Evolutionary conservation across 2,329 filamentous ascomycete genomes (phyloP).

Genomic region (Alternaria longipes): DNA sequence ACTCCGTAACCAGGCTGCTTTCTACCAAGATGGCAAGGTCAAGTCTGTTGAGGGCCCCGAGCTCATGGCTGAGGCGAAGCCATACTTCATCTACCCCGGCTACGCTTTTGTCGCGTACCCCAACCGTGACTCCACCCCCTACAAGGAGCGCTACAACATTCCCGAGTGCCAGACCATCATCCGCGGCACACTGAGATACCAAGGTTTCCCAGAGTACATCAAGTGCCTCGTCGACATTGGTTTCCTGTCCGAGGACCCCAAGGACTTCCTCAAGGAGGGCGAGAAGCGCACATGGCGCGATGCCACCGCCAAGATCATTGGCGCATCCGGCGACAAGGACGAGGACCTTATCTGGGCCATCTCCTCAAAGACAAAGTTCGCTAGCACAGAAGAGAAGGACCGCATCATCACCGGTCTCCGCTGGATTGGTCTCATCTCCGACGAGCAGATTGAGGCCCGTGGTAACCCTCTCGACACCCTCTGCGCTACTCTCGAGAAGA

Average conservation of each 20-base stretch:
- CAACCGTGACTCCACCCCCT: constrained; percentile 88
- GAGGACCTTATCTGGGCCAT: constrained; percentile 78
- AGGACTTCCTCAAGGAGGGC: constrained; percentile 68
- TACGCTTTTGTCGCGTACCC: constrained; percentile 92
- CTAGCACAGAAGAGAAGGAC: constrained; percentile 71
- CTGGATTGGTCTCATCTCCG: constrained; percentile 76
- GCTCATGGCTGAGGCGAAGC: constrained; percentile 87
- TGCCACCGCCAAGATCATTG: constrained; percentile 79
- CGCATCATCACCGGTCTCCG: constrained; percentile 75
- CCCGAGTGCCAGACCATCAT: constrained; percentile 90
- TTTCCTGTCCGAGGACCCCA: constrained; percentile 78
- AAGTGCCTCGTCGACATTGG: constrained; percentile 87
- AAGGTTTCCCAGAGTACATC: constrained; percentile 91
- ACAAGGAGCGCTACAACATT: constrained; percentile 89
- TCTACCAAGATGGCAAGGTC: constrained; percentile 80
- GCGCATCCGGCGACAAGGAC: constrained; percentile 71
- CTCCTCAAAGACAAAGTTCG: constrained; percentile 77
- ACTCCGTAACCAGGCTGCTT: constrained; percentile 83
- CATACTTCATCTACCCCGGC: constrained; percentile 88
- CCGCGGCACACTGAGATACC: constrained; percentile 84
- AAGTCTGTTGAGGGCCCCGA: constrained; percentile 66
- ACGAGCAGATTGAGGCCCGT: constrained; percentile 72
- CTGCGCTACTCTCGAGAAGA: constrained; percentile 86
- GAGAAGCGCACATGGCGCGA: constrained; percentile 81
- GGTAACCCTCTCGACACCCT: constrained; percentile 90